Base-by-base conservation (phyloP, 83 land plant genomes). In the Diphasiastrum complanatum region DNA sequence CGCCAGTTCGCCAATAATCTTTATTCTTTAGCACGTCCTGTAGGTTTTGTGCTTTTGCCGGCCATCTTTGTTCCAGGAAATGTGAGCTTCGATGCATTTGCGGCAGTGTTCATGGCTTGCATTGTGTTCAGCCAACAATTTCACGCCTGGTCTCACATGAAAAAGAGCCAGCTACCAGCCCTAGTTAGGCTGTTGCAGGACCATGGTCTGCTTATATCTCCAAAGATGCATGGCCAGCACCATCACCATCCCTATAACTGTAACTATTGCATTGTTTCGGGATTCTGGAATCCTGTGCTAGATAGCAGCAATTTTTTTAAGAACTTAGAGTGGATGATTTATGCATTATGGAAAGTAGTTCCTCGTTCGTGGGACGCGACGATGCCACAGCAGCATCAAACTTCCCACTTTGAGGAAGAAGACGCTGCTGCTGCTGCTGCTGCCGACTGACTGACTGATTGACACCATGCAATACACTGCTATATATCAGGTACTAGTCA, bases 51-150 rank as follows among this genome's bases (percentile, higher is more conserved):
- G 2, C 77, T 85, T 3, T 51, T 79, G 1, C 84, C 86, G 12
- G 26, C 68, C 2, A 67, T 70, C 29, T 63, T 79, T 18, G 12
- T 60, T 5, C 76, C 63, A 18, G 55, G 75, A 33, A 65, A 78
- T 45, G 61, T 82, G 11, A 43, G 58, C 2, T 33, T 64, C 33
- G 80, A 76, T 31, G 80, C 83, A 16, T 91, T 87, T 45, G 66
- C 79, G 45, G 74, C 60, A 0, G 34, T 61, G 27, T 79, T 73
- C 60, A 60, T 85, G 5, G 85, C 80, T 2, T 81, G 86, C 58
- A 73, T 91, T 18, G 87, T 91, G 63, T 82, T 87, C 51, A 87
- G 97, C 80, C 97, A 91, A 64, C 97, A 91, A 61, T 78, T 91
- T 55, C 97, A 91, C 47, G 77, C 90, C 22, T 83, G 95, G 91